Evolutionary conservation across 116 monocot genomes (phyloP).

Genomic region (Posidonia oceanica): DNA sequence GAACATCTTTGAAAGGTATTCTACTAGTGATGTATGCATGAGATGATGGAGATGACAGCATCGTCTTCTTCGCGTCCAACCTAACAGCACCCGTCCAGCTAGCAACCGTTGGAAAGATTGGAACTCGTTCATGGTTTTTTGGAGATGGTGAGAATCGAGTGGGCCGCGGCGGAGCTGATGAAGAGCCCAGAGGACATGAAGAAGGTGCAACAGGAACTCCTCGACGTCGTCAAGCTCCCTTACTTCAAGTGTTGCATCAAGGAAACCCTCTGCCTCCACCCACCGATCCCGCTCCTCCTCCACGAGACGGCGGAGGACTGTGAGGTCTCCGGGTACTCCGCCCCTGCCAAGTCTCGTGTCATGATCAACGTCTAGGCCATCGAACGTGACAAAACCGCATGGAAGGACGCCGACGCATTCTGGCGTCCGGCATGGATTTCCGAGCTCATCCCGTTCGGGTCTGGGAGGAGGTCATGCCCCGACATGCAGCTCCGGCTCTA

Average conservation of each 20-base stretch:
- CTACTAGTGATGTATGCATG: too few relatives aligned
- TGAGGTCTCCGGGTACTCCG: slow-evolving; percentile 15
- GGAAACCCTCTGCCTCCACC: slow-evolving; percentile 24
- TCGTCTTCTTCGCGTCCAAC: too few relatives aligned
- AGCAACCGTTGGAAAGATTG: too few relatives aligned
- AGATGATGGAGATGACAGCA: too few relatives aligned
- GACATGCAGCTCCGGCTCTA: slow-evolving; percentile 22
- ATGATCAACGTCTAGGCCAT: slow-evolving; percentile 30
- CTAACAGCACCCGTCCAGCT: too few relatives aligned
- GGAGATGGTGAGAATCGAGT: too few relatives aligned
- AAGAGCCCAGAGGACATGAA: slow-evolving; percentile 12
- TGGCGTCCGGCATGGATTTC: slow-evolving; percentile 6
- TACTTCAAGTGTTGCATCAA: slow-evolving; percentile 20
- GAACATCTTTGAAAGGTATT: too few relatives aligned
- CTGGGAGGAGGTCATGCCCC: slow-evolving; percentile 19
- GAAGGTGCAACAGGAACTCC: slow-evolving; percentile 6
- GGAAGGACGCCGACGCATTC: slow-evolving; percentile 21
- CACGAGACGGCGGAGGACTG: slow-evolving; percentile 13
- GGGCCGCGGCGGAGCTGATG: slow-evolving; percentile 27
- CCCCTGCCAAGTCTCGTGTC: slow-evolving; percentile 12
- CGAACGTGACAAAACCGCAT: slow-evolving; percentile 10
- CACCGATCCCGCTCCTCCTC: slow-evolving; percentile 22
- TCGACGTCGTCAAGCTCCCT: slow-evolving; percentile 9
- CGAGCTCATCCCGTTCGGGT: slow-evolving; percentile 19
- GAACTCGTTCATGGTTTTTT: too few relatives aligned